phyloP scores from a whole-genome alignment of 345 rosid genomes.

The Populus nigra region DNA sequence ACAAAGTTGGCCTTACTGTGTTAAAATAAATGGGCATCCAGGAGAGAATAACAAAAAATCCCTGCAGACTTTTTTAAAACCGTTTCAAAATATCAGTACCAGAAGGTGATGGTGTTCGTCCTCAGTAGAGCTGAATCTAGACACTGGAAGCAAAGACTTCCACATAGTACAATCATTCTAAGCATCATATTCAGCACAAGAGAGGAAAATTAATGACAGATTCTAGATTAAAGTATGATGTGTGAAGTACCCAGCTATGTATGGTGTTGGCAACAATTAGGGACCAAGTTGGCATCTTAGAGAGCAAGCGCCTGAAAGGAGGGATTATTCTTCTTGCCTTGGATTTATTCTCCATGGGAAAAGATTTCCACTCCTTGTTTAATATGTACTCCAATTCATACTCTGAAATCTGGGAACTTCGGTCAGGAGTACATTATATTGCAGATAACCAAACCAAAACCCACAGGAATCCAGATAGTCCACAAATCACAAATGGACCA shows the following conservation, averaged over 20 bases:
- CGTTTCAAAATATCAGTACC: background rate
- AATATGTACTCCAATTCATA: conserved; percentile 71
- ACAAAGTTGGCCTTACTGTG: conserved; percentile 50
- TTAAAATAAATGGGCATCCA: conserved; percentile 99
- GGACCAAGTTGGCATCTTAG: conserved; percentile 93
- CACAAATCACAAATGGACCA: conserved; percentile 92
- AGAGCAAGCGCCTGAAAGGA: conserved; percentile 77
- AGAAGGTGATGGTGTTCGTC: background rate
- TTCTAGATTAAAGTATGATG: conserved; percentile 4
- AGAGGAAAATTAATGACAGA: conserved; percentile 4
- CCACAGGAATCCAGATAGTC: conserved; percentile 91
- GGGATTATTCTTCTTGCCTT: conserved; percentile 53
- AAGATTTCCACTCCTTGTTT: conserved; percentile 41
- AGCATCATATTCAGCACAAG: background rate
- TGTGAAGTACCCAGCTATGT: conserved; percentile 84
- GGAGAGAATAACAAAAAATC: conserved; percentile 92
- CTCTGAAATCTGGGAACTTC: conserved; percentile 76
- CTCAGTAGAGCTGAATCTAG: background rate
- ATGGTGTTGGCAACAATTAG: conserved; percentile 87
- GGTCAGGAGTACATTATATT: conserved; percentile 66
- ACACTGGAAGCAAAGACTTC: background rate
- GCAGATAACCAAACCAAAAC: conserved; percentile 91
- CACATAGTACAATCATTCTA: background rate
- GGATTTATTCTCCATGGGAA: conserved; percentile 34
- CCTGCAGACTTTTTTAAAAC: conserved; percentile 43